Evolutionary conservation across 176 grass and related monocot species (phyloP).

Genomic region (Poa pratensis): DNA sequence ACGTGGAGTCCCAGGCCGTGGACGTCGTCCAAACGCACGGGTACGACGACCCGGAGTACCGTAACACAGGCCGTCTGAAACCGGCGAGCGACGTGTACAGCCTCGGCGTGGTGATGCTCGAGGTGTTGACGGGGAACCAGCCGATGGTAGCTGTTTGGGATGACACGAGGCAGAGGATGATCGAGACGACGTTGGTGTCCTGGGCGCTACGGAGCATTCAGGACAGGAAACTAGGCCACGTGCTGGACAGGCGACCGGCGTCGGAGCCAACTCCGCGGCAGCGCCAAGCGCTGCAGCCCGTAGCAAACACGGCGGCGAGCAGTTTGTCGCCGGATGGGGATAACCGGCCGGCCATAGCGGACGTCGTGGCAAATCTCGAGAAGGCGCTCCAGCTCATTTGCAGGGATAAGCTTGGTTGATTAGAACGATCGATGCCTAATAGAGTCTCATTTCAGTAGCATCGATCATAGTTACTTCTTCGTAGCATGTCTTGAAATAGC

Average conservation of each 20-base stretch:
- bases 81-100: conserved; percentile 64
- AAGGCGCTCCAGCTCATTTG: not conserved
- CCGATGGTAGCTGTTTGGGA: not conserved
- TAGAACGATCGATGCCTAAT: too few relatives aligned
- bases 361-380: not conserved
- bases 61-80: rapidly evolving
- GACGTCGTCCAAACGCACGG: not conserved
- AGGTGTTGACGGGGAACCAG: conserved; percentile 58
- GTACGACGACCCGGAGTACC: not conserved
- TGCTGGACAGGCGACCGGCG: not conserved
- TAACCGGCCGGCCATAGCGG: not conserved
- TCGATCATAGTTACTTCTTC: too few relatives aligned
- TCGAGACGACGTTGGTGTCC: not conserved
- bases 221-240: not conserved
- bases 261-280: not conserved
- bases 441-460: too few relatives aligned
- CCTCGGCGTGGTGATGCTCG: conserved; percentile 73
- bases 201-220: not conserved
- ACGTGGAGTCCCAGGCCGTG: not conserved
- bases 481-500: too few relatives aligned
- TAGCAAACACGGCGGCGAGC: not conserved
- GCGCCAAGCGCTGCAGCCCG: not conserved
- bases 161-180: too few relatives aligned
- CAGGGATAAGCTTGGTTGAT: not conserved
- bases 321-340: not conserved